Conservation (phyloP, 345 rosid genomes). For the Citrus mangshanensis region DNA sequence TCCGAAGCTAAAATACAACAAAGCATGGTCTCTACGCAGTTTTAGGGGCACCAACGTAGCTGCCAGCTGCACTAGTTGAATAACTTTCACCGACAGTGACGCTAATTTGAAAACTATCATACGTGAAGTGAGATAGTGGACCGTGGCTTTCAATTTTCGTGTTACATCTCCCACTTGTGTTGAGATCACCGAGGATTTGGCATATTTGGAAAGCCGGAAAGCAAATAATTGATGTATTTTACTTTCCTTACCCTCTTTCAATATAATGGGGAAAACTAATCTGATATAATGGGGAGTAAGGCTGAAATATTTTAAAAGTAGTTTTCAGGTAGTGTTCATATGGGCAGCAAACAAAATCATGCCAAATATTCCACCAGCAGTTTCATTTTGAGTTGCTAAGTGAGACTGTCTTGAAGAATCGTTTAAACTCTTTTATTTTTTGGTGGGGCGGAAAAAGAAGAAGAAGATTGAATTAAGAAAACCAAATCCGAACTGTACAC, state of each 20-base stretch:
- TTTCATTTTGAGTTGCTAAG: neutral
- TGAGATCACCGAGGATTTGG: no score
- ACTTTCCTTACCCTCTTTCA: constrained; percentile 70
- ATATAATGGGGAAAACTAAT: constrained; percentile 14
- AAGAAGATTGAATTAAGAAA: neutral
- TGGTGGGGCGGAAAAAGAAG: neutral
- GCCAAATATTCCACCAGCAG: neutral
- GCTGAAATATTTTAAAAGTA: neutral
- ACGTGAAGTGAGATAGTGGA: no score
- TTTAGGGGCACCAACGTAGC: no score
- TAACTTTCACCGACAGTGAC: no score
- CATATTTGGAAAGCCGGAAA: no score
- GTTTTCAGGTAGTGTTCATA: neutral
- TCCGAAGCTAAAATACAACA: no score
- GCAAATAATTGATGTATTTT: neutral
- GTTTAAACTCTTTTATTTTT: neutral
- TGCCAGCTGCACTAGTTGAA: no score
- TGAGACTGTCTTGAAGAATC: neutral
- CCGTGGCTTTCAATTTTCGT: no score
- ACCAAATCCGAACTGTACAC: neutral
- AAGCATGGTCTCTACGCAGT: no score
- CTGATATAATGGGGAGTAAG: neutral
- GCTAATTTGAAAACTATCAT: no score
- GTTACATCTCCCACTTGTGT: no score
- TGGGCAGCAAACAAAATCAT: neutral